A percentile compares a stretch with the other conserved stretches of the same genome.
Evolutionary conservation across 1,139 yeast species (phyloP).

Genomic region (Yamadazyma mexicana): DNA sequence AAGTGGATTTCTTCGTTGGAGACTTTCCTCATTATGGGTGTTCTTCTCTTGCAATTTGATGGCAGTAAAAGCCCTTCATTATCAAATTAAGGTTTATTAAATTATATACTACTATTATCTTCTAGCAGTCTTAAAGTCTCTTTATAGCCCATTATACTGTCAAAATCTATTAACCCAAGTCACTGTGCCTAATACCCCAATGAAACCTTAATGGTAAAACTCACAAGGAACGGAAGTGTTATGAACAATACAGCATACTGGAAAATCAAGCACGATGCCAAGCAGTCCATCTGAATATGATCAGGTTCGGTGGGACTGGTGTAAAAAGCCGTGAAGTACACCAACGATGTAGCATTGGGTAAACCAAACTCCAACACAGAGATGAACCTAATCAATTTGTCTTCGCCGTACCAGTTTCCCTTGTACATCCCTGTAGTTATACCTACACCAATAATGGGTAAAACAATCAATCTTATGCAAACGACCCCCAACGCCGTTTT

Average conservation of each 20-base stretch:
- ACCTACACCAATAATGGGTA: conserved; percentile 50
- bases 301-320: conserved; percentile 62
- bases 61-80: no score
- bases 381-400: conserved; percentile 56
- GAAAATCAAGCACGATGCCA: conserved; percentile 68
- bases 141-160: no score
- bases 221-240: conserved; percentile 66
- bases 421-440: conserved; percentile 42
- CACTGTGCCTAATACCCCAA: conserved; percentile 24
- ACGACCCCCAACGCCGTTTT: conserved; percentile 48
- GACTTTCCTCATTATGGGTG: no score
- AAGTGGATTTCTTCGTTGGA: no score
- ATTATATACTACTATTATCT: no score
- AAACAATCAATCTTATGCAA: conserved; percentile 29
- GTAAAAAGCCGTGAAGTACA: conserved; percentile 82
- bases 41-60: no score
- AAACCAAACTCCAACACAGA: conserved; percentile 75
- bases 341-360: conserved; percentile 84
- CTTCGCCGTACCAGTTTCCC: conserved; percentile 53
- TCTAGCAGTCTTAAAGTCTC: no score
- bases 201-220: conserved; percentile 51
- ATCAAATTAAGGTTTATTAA: no score
- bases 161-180: no score
- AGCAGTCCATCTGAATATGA: conserved; percentile 78
- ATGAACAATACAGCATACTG: conserved; percentile 65